Evolutionary conservation across 108 stramenopile species (phyloP).

Genomic region (Bacterosira constricta): DNA sequence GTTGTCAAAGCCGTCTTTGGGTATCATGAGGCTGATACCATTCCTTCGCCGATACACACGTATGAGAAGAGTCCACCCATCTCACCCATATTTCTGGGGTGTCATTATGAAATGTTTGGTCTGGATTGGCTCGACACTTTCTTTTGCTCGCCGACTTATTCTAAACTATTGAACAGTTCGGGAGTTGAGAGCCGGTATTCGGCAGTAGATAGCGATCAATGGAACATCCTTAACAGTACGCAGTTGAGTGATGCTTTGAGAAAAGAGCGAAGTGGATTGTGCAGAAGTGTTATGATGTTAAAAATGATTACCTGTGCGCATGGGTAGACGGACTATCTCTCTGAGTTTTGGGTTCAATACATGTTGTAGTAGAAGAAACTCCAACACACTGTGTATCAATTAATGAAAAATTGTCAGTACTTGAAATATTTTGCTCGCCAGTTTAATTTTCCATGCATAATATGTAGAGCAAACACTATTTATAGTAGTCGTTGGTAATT

Average conservation of each 20-base stretch:
- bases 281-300: no score
- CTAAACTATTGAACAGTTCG: conserved; percentile 16
- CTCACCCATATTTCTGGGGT: conserved; percentile 58
- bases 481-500: no score
- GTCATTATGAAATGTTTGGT: conserved; percentile 61
- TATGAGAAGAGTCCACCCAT: conserved; percentile 25
- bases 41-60: conserved; percentile 58
- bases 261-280: conserved; percentile 29
- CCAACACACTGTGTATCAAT: no score
- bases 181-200: conserved; percentile 40
- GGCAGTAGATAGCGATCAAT: conserved; percentile 57
- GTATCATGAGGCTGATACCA: neutral
- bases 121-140: conserved; percentile 53
- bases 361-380: no score
- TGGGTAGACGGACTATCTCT: no score
- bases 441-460: no score
- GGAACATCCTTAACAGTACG: conserved; percentile 56
- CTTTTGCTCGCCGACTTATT: conserved; percentile 56
- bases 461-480: no score
- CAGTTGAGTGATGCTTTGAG: conserved; percentile 39
- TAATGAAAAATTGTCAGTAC: no score
- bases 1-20: conserved; percentile 42
- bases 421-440: no score
- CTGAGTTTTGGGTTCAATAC: no score
- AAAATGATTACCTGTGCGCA: no score